Evolutionary conservation across 2,329 filamentous ascomycete species (phyloP), one percentile per base, ranked within the genome.

Genomic region (Aspergillus sp.): DNA sequence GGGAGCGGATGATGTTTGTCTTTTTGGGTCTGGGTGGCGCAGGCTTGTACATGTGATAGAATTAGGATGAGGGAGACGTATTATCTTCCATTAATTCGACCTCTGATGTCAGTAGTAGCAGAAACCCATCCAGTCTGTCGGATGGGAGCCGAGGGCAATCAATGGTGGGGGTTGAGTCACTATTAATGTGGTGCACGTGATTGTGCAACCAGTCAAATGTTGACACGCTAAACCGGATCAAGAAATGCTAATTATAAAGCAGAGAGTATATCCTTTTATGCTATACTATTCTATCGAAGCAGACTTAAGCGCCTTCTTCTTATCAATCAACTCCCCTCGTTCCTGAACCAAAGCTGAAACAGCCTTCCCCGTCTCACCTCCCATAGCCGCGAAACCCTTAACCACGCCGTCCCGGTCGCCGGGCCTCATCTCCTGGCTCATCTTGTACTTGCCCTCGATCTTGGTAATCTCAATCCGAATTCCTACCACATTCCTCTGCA

Each of bases 331-430:
- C 8, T 67, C 63, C 17, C 55, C 74, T 55, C 72, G 60, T 62
- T 78, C 72, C 65, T 69, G 69, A 2, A 81, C 77, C 8, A 65
- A 66, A 48, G 65, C 56, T 5, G 78, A 72, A 21, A 81, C 72
- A 17, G 65, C 59, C 17, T 49, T 53, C 0, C 74, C 80, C 17
- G 73, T 63, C 25, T 81, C 79, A 2, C 76, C 76, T 0, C 73
- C 76, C 58, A 84, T 48, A 5, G 58, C 67, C 38, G 75, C 74
- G 62, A 90, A 88, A 0, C 87, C 87, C 5, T 82, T 68, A 5
- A 86, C 74, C 0, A 89, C 82, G 0, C 87, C 87, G 15, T 82
- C 72, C 0, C 80, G 71, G 66, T 89, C 87, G 0, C 79, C 84
- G 2, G 71, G 66, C 0, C 71, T 61, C 78, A 82, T 78, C 66